Conservation (phyloP, 2,329 filamentous ascomycete species). For the Penicillium glabrum region DNA sequence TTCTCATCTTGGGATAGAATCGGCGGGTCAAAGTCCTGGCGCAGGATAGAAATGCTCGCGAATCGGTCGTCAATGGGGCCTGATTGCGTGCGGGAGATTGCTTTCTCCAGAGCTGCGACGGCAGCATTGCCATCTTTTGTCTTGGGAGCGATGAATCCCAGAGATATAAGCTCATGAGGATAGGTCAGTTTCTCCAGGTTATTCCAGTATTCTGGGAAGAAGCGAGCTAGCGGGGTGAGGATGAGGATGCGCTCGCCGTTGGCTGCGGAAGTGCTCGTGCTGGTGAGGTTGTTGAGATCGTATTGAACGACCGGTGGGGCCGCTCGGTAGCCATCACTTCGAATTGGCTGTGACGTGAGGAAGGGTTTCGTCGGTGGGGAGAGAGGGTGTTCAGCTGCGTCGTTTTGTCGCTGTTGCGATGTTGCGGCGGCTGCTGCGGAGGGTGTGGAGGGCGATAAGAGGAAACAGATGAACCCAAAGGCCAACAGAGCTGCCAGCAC, state of each 20-base stretch:
- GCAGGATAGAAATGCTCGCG: constrained; percentile 87
- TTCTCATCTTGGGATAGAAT: constrained; percentile 77
- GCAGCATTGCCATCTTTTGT: constrained; percentile 88
- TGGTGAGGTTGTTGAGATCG: constrained; percentile 92
- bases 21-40: constrained; percentile 89
- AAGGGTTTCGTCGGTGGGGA: constrained; percentile 75
- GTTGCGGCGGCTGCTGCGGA: constrained; percentile 47
- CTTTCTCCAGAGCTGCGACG: constrained; percentile 76
- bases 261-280: constrained; percentile 69
- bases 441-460: constrained; percentile 51
- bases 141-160: constrained; percentile 95
- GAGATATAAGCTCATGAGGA: constrained; percentile 89
- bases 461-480: constrained; percentile 64
- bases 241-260: constrained; percentile 87
- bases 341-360: constrained; percentile 60
- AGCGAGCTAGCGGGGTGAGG: constrained; percentile 86
- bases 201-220: constrained; percentile 95
- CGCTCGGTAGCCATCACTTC: constrained; percentile 49
- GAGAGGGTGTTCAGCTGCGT: constrained; percentile 66
- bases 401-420: constrained; percentile 52
- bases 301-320: constrained; percentile 89
- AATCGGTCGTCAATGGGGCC: constrained; percentile 80
- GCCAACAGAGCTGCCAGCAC: constrained; percentile 69
- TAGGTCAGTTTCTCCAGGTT: constrained; percentile 82
- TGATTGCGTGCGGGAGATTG: constrained; percentile 82